phyloP scores from a whole-genome alignment of 225 moss, liverwort and hornwort species.

The Rhytidiadelphus loreus region DNA sequence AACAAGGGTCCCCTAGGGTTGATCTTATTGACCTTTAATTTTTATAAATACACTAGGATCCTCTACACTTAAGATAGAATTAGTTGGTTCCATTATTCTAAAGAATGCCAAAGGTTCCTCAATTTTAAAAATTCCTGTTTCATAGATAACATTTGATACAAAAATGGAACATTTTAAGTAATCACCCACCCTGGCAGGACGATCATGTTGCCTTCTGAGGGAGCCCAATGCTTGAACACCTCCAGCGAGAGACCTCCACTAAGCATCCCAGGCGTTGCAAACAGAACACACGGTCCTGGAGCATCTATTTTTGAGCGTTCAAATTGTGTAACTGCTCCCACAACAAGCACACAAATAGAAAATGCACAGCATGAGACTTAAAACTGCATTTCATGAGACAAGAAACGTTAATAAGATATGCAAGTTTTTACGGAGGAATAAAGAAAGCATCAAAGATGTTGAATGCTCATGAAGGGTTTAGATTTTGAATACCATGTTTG shows the following conservation, averaged over 20 bases:
- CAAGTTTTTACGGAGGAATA: background rate
- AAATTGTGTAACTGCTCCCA: constrained; percentile 69
- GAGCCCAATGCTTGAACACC: constrained; percentile 99
- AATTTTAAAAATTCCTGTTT: background rate
- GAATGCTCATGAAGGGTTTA: background rate
- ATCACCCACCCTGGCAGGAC: constrained; percentile 67
- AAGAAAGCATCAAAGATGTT: background rate
- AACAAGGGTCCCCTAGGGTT: background rate
- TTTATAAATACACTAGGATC: background rate
- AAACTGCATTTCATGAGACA: background rate
- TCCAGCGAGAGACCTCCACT: constrained; percentile 95
- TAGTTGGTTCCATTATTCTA: background rate
- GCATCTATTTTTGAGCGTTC: constrained; percentile 97
- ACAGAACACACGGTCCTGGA: constrained; percentile 93
- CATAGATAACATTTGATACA: background rate
- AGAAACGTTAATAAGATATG: background rate
- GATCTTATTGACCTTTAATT: background rate
- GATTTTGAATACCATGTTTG: constrained; percentile 63
- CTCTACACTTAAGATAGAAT: background rate
- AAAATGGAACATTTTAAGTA: background rate
- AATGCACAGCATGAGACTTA: background rate
- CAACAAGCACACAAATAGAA: background rate
- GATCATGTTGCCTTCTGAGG: constrained; percentile 89
- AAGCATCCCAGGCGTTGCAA: constrained; percentile 97
- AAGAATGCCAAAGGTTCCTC: background rate